These are phyloP conservation scores for Globisporangium cylindrosporum DNA, from an alignment of 352 stramenopile genomes.

Conservation along the genomic window DNA sequence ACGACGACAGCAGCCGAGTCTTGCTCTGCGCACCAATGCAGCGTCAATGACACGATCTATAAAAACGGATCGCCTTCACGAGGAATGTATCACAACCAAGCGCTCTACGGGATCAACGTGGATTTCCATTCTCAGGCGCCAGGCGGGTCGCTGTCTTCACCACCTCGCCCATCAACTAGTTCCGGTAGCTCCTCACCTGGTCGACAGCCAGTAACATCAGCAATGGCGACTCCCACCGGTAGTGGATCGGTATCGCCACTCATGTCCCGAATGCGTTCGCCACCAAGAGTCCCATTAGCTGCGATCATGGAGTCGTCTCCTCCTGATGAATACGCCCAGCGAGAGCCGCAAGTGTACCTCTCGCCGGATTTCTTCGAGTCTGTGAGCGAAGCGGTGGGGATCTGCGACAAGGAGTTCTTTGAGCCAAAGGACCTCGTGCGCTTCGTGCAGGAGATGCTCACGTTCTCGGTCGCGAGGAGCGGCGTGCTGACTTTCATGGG, in stretches of 20 bases:
- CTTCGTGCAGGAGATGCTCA: conserved; percentile 50
- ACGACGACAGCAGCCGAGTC: conserved; percentile 8
- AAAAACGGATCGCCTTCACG: not conserved
- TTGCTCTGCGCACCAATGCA: conserved; percentile 7
- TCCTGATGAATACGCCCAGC: not conserved
- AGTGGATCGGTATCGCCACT: not conserved
- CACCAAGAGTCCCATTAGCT: conserved; percentile 24
- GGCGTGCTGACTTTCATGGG: conserved; percentile 51
- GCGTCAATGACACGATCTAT: conserved; percentile 1
- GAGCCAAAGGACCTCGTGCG: conserved; percentile 40
- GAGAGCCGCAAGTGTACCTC: conserved; percentile 25
- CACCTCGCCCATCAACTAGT: not conserved
- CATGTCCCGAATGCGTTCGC: conserved; percentile 14
- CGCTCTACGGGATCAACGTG: conserved; percentile 8
- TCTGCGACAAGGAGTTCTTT: conserved; percentile 43
- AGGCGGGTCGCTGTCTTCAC: not conserved
- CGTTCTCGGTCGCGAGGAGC: conserved; percentile 54
- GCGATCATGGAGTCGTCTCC: conserved; percentile 21
- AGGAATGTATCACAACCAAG: not conserved
- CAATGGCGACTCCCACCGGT: not conserved
- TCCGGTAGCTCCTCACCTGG: not conserved
- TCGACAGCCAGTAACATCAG: not conserved
- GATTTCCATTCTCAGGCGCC: not conserved
- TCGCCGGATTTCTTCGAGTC: conserved; percentile 40
- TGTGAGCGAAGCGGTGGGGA: conserved; percentile 31